Conservation (phyloP, 2,329 filamentous ascomycete species). For the Fusarium musae region DNA sequence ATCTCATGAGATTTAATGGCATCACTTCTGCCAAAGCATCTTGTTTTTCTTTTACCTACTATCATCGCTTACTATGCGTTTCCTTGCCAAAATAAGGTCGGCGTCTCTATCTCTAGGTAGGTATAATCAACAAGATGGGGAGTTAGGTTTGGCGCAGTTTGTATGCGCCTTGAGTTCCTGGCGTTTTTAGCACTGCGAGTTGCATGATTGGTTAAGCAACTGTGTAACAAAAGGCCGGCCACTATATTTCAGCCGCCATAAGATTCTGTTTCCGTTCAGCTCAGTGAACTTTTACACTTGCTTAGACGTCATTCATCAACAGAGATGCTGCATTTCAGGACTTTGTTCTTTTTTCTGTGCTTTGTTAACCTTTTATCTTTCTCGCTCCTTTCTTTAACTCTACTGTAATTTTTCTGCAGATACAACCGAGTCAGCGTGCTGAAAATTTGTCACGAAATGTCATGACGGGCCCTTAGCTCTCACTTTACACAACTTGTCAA, state of each 20-base stretch:
- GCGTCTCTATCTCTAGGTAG: not conserved
- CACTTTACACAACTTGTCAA: not conserved
- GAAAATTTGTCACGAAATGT: not conserved
- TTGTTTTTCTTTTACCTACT: not conserved
- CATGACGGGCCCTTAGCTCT: not conserved
- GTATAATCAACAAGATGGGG: not conserved
- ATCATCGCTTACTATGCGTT: not conserved
- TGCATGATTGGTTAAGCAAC: not conserved
- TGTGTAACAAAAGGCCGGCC: too few species aligned
- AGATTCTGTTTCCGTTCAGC: not conserved
- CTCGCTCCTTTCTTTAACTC: not conserved
- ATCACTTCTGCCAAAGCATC: not conserved
- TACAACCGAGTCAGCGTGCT: not conserved
- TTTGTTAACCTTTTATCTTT: not conserved
- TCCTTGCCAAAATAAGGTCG: not conserved
- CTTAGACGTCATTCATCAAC: constrained; percentile 14
- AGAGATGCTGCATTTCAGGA: not conserved
- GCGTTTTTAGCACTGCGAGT: not conserved
- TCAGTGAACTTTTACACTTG: not conserved
- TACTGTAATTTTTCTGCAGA: not conserved
- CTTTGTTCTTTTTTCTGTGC: not conserved
- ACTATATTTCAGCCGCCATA: not conserved
- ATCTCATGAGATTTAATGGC: too few species aligned
- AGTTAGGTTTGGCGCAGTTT: not conserved
- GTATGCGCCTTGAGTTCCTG: not conserved